Evolutionary conservation across 2,329 filamentous ascomycete genomes (phyloP), one percentile per base, ranked within the genome.

Genomic region (Aspergillus niger): DNA sequence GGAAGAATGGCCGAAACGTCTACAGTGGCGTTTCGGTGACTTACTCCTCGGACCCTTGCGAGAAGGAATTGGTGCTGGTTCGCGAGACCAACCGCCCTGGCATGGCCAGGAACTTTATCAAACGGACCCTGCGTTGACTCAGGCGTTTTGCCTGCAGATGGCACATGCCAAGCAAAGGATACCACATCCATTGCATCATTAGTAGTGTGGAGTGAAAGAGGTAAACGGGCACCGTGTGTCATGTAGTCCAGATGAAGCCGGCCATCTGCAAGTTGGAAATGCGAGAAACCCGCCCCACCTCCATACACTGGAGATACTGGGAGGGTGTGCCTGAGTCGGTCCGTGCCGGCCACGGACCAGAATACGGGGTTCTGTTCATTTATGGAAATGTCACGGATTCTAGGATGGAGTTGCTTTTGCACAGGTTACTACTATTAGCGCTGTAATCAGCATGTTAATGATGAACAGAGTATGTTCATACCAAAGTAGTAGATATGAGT

Each of bases 21-120:
- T 78, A 77, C 62, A 65, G 64, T 38, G 73, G 72, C 24, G 68
- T 76, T 49, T 69, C 71, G 26, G 69, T 78, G 41, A 72, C 73
- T 15, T 78, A 71, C 60, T 76, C 76, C 32, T 73, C 74, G 44
- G 76, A 77, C 59, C 76, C 76, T 3, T 78, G 76, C 63, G 76
- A 78, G 65, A 76, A 74, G 57, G 73, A 73, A 50, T 58, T 78
- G 64, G 66, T 70, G 48, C 65, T 78, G 55, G 59, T 65, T 47
- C 63, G 59, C n/a, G 64, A 70, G 38, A 62, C 49, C 38, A 60
- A 57, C 17, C 65, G 67, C 38, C 57, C 63, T 8, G 54, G 55
- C 44, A 41, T 61, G 44, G 62, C 59, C 59, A 66, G 65, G 58
- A 58, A 63, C 55, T 62, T 60, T n/a, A 39, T 52, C 41, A 68